Conservation (phyloP, 805 yeast species). For the Yamadazyma phyllophila region DNA sequence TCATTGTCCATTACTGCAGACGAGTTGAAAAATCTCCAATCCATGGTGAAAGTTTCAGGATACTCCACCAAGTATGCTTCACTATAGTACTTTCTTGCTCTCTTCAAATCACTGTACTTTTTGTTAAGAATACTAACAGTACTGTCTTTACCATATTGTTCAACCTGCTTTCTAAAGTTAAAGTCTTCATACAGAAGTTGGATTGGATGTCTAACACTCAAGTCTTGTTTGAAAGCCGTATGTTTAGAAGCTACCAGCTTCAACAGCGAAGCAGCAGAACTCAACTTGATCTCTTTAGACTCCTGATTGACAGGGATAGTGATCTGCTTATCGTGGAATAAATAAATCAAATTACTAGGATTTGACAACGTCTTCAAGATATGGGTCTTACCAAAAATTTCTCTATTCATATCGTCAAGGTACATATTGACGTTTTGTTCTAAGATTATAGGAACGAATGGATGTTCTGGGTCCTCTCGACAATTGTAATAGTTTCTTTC, state of each 20-base stretch:
- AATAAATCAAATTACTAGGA: slow-evolving; percentile 12
- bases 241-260: not conserved
- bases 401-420: slow-evolving; percentile 9
- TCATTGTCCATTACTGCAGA: slow-evolving; percentile 6
- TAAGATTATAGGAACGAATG: slow-evolving; percentile 9
- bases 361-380: slow-evolving; percentile 11
- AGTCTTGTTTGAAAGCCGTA: slow-evolving; percentile 7
- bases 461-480: slow-evolving; percentile 13
- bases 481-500: slow-evolving; percentile 13
- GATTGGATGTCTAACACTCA: slow-evolving; percentile 4
- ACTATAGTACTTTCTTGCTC: slow-evolving; percentile 14
- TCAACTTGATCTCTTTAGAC: slow-evolving; percentile 1
- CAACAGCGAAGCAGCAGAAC: not conserved
- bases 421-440: slow-evolving; percentile 12
- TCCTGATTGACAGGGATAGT: slow-evolving; percentile 10
- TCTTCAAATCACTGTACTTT: slow-evolving; percentile 11
- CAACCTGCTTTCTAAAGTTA: not conserved
- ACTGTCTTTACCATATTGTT: slow-evolving; percentile 2
- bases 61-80: slow-evolving; percentile 12
- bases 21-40: slow-evolving; percentile 15
- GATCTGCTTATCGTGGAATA: slow-evolving; percentile 12
- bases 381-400: slow-evolving; percentile 11
- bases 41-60: slow-evolving; percentile 6
- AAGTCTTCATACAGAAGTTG: slow-evolving; percentile 9
- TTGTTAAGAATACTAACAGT: slow-evolving; percentile 3